A percentile compares a stretch with the other conserved stretches of the same genome.
These are phyloP conservation scores for Fusarium sulawesiense DNA, from an alignment of 2,329 filamentous ascomycete genomes.

Conservation along the genomic window DNA sequence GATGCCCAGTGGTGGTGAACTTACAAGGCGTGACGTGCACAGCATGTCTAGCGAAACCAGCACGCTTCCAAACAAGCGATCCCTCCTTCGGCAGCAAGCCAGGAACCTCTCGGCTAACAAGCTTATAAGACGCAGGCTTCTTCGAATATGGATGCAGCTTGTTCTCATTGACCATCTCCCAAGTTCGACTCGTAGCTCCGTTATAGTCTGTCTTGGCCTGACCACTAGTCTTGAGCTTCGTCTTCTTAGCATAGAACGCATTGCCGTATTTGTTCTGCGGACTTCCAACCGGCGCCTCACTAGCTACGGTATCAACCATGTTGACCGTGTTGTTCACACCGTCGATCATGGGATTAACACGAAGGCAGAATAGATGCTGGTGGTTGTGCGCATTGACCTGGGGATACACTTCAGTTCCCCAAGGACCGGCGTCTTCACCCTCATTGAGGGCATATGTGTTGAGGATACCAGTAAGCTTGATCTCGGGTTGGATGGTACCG, in stretches of 20 bases:
- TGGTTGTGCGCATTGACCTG: slow-evolving; percentile 95
- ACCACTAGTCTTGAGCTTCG: slow-evolving; percentile 76
- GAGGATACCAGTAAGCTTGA: slow-evolving; percentile 90
- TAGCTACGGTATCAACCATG: slow-evolving; percentile 79
- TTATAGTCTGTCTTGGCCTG: slow-evolving; percentile 83
- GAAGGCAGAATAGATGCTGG: slow-evolving; percentile 93
- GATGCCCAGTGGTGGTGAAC: slow-evolving; percentile 39
- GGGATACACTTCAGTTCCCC: slow-evolving; percentile 87
- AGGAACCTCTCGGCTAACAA: slow-evolving; percentile 87
- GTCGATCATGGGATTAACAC: slow-evolving; percentile 88
- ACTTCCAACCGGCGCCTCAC: slow-evolving; percentile 80
- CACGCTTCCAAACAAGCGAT: slow-evolving; percentile 87
- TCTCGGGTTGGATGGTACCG: slow-evolving; percentile 90
- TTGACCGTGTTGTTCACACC: slow-evolving; percentile 87
- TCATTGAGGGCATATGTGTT: slow-evolving; percentile 89
- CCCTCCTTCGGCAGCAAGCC: slow-evolving; percentile 82
- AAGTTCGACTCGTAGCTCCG: slow-evolving; percentile 80
- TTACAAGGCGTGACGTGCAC: slow-evolving; percentile 91
- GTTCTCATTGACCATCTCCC: slow-evolving; percentile 89
- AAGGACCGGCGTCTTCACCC: slow-evolving; percentile 84
- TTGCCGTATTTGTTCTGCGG: slow-evolving; percentile 90
- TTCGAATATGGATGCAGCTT: slow-evolving; percentile 87
- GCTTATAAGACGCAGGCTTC: slow-evolving; percentile 88
- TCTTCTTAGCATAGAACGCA: slow-evolving; percentile 87
- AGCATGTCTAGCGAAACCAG: slow-evolving; percentile 86